Evolutionary conservation across 176 grass and related monocot genomes (phyloP), one percentile per base, ranked within the genome.

Genomic region (Oryza longistaminata): DNA sequence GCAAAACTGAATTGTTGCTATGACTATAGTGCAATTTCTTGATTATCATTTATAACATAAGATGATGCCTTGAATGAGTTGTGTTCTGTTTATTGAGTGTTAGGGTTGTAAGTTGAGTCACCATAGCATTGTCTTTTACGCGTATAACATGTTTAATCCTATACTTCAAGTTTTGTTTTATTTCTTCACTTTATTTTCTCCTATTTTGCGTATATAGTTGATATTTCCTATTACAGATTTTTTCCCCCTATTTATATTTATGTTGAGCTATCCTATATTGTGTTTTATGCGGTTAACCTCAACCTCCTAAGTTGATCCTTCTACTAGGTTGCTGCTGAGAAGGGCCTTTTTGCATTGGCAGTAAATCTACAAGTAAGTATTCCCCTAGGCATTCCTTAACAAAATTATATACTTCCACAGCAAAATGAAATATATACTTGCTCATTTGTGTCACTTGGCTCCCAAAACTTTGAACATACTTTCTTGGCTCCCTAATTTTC

Each of bases 341-440:
- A 91, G 81, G 96, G 93, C 10, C 85, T 95, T 16, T 98, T 98
- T 85, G 90, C 96, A 25, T 72, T 98, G 81, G 93, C 87, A 64
- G 90, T 98, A 85, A 98, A 98, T 92, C 77, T 98, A 64, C 96
- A 98, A 93, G 96, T 98, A 98, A 90, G 90, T 71, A 64, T 89
- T 87, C 27, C 26, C 11, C 37, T 90, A 11, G 44, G 22, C 34
- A 68, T 61, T 64, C 3, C 22, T 43, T 43, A 25, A 43, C 39
- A 82, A 69, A 76, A 68, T 44, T 35, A 40, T 37, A 61, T 62
- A 1, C 7, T 24, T 61, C 3, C 5, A 3, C 35, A 9, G 17
- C 58, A 62, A 62, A 62, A 62, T 11, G 17, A 62, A 62, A 62
- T n/a, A 62, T 62, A 9, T 61, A 61, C 55, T 62, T 3, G 7